A percentile compares a stretch with the other conserved stretches of the same genome.
phyloP scores from a whole-genome alignment of 2,329 filamentous ascomycete genomes.

The Aspergillus caelatus region DNA sequence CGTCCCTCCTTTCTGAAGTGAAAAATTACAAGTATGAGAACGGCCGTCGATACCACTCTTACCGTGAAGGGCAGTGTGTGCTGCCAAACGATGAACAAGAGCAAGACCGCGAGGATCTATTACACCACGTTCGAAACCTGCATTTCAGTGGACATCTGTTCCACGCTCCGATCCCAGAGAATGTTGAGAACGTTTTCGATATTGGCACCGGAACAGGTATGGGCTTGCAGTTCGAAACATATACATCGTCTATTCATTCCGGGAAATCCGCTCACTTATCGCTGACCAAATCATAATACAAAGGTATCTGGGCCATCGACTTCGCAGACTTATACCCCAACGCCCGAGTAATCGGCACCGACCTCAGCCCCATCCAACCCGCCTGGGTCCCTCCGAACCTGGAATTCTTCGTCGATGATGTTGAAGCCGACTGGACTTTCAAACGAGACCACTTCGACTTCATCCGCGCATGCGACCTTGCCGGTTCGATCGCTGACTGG shows the following conservation, averaged over 20 bases:
- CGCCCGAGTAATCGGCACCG: background rate
- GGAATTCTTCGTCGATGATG: background rate
- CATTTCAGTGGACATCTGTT: background rate
- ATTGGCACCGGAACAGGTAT: background rate
- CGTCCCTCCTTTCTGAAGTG: background rate
- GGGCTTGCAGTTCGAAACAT: background rate
- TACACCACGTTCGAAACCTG: background rate
- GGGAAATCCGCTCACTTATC: fast-evolving
- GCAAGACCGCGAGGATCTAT: background rate
- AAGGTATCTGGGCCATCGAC: constrained; percentile 1
- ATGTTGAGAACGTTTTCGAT: background rate
- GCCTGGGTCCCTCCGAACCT: background rate
- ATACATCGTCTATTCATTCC: background rate
- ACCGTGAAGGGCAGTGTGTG: background rate
- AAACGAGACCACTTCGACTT: background rate
- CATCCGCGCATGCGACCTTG: background rate
- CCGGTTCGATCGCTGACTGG: background rate
- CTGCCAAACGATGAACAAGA: background rate
- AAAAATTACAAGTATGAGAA: background rate
- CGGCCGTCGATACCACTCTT: constrained; percentile 1
- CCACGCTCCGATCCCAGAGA: background rate
- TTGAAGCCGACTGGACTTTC: background rate
- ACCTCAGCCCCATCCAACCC: background rate
- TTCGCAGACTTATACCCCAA: background rate
- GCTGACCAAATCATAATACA: background rate